Conservation (phyloP, 192 early-diverging fungal species). For the Coemansia sp. region DNA sequence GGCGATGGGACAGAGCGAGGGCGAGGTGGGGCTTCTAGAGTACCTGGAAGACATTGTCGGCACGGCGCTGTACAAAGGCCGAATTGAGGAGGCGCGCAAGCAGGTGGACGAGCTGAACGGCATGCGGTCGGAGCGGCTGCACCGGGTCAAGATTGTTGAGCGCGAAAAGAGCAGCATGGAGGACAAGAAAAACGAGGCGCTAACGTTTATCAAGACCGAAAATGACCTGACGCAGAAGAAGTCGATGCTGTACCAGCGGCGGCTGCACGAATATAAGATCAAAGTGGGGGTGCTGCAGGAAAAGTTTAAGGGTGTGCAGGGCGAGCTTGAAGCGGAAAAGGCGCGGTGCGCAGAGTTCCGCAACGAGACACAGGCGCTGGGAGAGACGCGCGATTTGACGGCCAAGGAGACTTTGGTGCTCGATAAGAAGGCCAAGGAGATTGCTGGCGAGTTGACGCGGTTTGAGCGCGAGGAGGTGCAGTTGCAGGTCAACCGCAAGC, state of each 20-base stretch:
- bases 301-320: constrained; percentile 57
- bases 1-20: constrained; percentile 84
- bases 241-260: constrained; percentile 74
- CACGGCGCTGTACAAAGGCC: constrained; percentile 81
- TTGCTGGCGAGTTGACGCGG: constrained; percentile 60
- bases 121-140: constrained; percentile 74
- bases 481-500: constrained; percentile 82
- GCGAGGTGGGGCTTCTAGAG: constrained; percentile 95
- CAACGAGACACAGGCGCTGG: constrained; percentile 64
- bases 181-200: constrained; percentile 78
- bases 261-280: constrained; percentile 61
- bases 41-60: constrained; percentile 99
- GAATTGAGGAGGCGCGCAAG: constrained; percentile 71
- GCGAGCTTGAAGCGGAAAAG: constrained; percentile 62
- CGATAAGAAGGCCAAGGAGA: constrained; percentile 60
- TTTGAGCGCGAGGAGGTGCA: constrained; percentile 82
- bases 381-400: constrained; percentile 58
- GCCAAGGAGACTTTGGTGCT: constrained; percentile 66
- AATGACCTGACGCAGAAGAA: constrained; percentile 74
- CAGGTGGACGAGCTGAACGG: constrained; percentile 77
- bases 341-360: constrained; percentile 61
- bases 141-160: constrained; percentile 84
- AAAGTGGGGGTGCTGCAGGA: constrained; percentile 55
- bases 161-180: constrained; percentile 82
- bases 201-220: constrained; percentile 74